phyloP scores from a whole-genome alignment of 2,329 filamentous ascomycete species.

The Seiridium unicorne region DNA sequence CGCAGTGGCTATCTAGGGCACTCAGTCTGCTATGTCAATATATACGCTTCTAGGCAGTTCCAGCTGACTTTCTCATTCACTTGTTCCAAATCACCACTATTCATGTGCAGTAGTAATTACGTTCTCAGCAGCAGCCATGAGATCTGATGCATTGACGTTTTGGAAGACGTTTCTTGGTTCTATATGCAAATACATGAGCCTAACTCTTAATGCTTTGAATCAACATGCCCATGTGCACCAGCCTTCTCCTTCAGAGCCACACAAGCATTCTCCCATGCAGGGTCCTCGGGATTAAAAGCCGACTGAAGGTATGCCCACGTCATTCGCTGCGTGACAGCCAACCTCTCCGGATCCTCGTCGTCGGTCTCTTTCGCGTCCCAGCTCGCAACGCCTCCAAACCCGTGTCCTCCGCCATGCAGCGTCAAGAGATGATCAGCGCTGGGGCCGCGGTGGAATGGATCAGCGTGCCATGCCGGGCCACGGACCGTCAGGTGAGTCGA shows the following conservation, averaged over 20 bases:
- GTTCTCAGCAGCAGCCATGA: too few relatives aligned
- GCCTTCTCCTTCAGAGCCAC: constrained; percentile 20
- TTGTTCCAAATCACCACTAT: too few relatives aligned
- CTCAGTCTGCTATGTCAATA: too few relatives aligned
- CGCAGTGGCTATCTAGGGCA: too few relatives aligned
- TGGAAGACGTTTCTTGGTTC: too few relatives aligned
- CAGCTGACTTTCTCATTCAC: too few relatives aligned
- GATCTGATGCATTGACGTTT: too few relatives aligned
- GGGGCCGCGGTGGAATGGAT: constrained; percentile 29
- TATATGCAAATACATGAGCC: too few relatives aligned
- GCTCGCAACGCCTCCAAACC: constrained; percentile 35
- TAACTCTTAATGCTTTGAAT: not conserved
- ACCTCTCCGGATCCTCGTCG: constrained; percentile 32
- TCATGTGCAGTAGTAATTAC: too few relatives aligned
- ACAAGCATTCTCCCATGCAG: constrained; percentile 27
- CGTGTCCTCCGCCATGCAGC: constrained; percentile 30
- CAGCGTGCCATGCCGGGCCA: constrained; percentile 37
- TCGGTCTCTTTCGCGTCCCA: constrained; percentile 33
- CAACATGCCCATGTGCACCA: not conserved
- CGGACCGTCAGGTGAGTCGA: constrained; percentile 28
- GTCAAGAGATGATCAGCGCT: constrained; percentile 33
- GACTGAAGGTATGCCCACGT: constrained; percentile 36
- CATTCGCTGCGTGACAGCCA: constrained; percentile 33
- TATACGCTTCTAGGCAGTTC: too few relatives aligned
- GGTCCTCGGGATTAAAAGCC: constrained; percentile 32